Percentiles rank a stretch among this genome's conserved stretches.
These are phyloP conservation scores for Solanum hybrid DNA, from an alignment of 305 asterid genomes.

Conservation along the genomic window DNA sequence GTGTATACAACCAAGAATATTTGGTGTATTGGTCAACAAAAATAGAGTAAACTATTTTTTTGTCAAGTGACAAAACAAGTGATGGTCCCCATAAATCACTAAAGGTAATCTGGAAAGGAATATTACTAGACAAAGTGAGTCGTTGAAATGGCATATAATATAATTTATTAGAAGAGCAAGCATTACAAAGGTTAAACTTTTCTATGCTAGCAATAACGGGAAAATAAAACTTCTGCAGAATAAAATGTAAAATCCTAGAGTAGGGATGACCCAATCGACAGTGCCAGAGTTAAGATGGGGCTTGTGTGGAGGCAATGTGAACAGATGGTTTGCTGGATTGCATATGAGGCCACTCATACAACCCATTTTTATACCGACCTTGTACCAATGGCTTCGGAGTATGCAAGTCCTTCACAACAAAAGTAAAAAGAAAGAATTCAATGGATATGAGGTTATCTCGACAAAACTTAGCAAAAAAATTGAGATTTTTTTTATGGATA, in stretches of 20 bases:
- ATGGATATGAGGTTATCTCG: not conserved
- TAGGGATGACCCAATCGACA: not conserved
- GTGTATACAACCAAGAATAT: not conserved
- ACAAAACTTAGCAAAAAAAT: not conserved
- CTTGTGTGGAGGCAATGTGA: not conserved
- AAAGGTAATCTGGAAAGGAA: not conserved
- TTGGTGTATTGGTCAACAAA: not conserved
- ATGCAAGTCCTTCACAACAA: not conserved
- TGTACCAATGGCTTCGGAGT: not conserved
- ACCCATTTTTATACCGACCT: not conserved
- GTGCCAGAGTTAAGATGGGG: not conserved
- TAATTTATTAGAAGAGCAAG: not conserved
- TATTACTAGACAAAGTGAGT: not conserved
- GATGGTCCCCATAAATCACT: not conserved
- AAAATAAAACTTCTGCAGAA: not conserved
- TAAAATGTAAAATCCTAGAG: not conserved
- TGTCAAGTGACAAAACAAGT: not conserved
- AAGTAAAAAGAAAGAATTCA: not conserved
- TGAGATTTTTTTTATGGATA: too few relatives aligned
- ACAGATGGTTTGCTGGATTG: not conserved
- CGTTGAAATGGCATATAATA: not conserved
- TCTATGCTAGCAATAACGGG: not conserved
- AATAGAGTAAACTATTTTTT: not conserved
- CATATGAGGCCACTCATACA: not conserved
- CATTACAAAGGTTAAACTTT: not conserved